Evolutionary conservation across 2,329 filamentous ascomycete species (phyloP).

Genomic region (Sclerotinia subarctica): DNA sequence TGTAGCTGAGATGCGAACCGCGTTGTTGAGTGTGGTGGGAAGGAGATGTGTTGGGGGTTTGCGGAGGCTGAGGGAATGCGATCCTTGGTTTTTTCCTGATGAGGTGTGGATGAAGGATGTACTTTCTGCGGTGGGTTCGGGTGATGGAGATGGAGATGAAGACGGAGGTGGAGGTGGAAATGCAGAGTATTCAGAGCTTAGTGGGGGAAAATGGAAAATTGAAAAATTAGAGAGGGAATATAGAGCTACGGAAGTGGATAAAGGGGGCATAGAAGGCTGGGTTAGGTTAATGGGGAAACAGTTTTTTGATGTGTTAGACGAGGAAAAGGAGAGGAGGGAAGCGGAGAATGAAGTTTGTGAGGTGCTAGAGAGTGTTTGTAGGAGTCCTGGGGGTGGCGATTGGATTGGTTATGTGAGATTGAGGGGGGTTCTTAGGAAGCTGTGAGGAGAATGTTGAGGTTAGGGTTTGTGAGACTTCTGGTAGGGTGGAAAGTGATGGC

Average conservation of each 20-base stretch:
- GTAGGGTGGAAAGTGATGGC: no score
- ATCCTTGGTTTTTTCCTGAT: slow-evolving; percentile 72
- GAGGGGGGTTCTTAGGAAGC: slow-evolving; percentile 47
- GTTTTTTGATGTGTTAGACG: slow-evolving; percentile 52
- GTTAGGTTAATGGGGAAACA: slow-evolving; percentile 59
- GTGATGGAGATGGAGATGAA: no score
- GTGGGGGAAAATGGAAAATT: slow-evolving; percentile 40
- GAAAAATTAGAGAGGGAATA: slow-evolving; percentile 60
- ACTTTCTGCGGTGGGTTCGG: slow-evolving; percentile 26
- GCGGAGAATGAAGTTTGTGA: slow-evolving; percentile 53
- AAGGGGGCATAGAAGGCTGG: slow-evolving; percentile 63
- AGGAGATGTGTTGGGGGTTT: slow-evolving; percentile 47
- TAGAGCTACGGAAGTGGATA: slow-evolving; percentile 57
- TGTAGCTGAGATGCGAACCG: slow-evolving; percentile 58
- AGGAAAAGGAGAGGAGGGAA: slow-evolving; percentile 47
- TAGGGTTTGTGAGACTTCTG: no score
- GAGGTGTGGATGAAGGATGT: slow-evolving; percentile 51
- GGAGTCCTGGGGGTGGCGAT: slow-evolving; percentile 55
- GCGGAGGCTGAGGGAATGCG: slow-evolving; percentile 46
- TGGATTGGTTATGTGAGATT: slow-evolving; percentile 55
- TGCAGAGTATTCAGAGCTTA: slow-evolving; percentile 37
- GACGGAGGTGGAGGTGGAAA: not conserved
- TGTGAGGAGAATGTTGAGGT: slow-evolving; percentile 12
- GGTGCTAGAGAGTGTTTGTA: slow-evolving; percentile 53
- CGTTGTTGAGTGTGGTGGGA: slow-evolving; percentile 50